These are phyloP conservation scores for Geotrichum bryndzae DNA, from an alignment of 1,139 yeast species.

Conservation along the genomic window DNA sequence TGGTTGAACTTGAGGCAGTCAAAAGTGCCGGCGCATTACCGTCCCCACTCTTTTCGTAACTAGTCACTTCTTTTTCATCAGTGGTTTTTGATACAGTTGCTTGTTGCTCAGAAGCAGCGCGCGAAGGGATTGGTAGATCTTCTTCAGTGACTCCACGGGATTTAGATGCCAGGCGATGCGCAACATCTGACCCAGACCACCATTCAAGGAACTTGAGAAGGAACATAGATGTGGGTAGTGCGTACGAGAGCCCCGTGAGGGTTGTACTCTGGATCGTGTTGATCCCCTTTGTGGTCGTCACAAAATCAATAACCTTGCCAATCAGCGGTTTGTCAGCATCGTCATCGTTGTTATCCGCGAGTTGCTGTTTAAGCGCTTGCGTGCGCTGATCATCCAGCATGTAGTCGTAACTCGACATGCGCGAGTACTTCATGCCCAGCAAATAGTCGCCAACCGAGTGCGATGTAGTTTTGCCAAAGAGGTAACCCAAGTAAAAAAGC, in stretches of 20 bases:
- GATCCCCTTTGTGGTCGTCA: slow-evolving; percentile 23
- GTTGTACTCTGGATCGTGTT: slow-evolving; percentile 37
- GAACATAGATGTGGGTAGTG: slow-evolving; percentile 82
- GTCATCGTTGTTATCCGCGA: slow-evolving; percentile 14
- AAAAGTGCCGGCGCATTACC: slow-evolving; percentile 19
- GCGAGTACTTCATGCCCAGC: slow-evolving; percentile 61
- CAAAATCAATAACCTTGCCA: slow-evolving; percentile 19
- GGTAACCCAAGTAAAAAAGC: slow-evolving; percentile 55
- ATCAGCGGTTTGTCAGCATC: slow-evolving; percentile 16
- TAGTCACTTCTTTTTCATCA: slow-evolving; percentile 17
- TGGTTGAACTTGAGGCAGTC: neutral
- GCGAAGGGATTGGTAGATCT: slow-evolving; percentile 41
- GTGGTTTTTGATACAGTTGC: neutral
- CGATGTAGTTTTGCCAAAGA: slow-evolving; percentile 56
- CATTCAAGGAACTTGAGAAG: slow-evolving; percentile 83
- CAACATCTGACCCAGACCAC: slow-evolving; percentile 84
- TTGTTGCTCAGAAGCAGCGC: slow-evolving; percentile 1
- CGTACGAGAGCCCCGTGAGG: slow-evolving; percentile 30
- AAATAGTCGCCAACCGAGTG: slow-evolving; percentile 60
- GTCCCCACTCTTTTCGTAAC: slow-evolving; percentile 6
- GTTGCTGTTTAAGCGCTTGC: neutral
- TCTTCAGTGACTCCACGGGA: slow-evolving; percentile 42
- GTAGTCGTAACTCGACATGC: slow-evolving; percentile 61
- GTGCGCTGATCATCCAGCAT: slow-evolving; percentile 36
- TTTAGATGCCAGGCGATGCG: slow-evolving; percentile 52